Evolutionary conservation across 305 asterid species (phyloP), one percentile per base, ranked within the genome.

Genomic region (Stenogyne calaminthoides): DNA sequence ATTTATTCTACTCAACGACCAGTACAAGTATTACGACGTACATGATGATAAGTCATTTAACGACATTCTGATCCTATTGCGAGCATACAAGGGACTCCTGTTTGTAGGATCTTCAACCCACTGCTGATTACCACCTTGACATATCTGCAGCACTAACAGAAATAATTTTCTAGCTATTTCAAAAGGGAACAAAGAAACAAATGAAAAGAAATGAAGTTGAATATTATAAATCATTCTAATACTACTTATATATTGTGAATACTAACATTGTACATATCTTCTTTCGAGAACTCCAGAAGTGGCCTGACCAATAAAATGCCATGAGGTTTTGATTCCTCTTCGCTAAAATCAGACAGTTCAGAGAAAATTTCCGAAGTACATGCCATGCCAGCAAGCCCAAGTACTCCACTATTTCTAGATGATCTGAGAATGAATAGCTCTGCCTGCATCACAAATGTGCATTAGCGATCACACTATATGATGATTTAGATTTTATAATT

Each of bases 61-160:
- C 60, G 87, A 81, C 86, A 84, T 81, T 71, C 99, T 86, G 87
- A 95, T 95, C 87, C 98, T 84, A 75, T 95, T 95, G 76, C 98
- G 97, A 75, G 88, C 86, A 78, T 88, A 95, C 67, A 87, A 44
- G 59, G 86, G 74, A 71, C 87, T 95, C 83, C 57, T 83, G 70
- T 95, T 95, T 32, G 97, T 92, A 47, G 98, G 98, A 86, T 95
- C 99, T 83, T 92, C 99, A 73, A 95, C 94, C 96, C 98, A 95
- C 71, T 82, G 85, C 75, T 83, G 98, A 80, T 87, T 81, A 70
- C 80, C 86, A 64, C 78, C 86, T 76, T 56, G 80, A 74, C 98
- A 95, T 77, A 92, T 87, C 97, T 95, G 92, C 78, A 84, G 77
- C 67, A 77, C 42, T 14, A 67, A 71, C 75, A 76, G 36, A 51